Base-by-base conservation (phyloP, 139 green algal species). In the Chlamydomonas eustigma region DNA sequence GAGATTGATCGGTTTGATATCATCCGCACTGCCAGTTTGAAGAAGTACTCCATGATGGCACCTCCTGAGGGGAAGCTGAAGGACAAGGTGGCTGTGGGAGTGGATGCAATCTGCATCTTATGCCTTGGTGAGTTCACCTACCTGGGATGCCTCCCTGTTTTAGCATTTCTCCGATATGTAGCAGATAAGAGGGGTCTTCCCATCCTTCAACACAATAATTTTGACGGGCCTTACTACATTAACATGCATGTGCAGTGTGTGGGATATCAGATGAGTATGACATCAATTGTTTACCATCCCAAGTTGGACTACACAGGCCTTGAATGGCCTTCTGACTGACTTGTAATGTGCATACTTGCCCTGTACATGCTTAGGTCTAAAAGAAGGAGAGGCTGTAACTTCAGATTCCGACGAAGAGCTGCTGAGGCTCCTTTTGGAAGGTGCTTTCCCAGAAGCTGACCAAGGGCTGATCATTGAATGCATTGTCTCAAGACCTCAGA, bases 1-100 rank as follows among this genome's bases (percentile, higher is more conserved):
- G 91, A 95, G 79, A 84, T 94, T 58, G 91, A 94, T 24, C 85
- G 91, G 4, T 94, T 95, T 78, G 76, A 82, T 38, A 63, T 51
- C 2, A 73, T 64, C 0, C 70, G 84, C n/a, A 38, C 67, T 1
- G 76, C 71, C 32, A 37, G 71, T 12, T 33, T 87, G 37, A 80
- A 86, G 67, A 88, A 91, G 66, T 90, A 88, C 69, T 51, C 39
- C 22, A 83, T 87, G 68, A 78, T 88, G 70, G 70, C 75, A 37
- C 78, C 79, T 58, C 85, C 85, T 2, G 73, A 83, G 8, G 78
- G 71, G n/a, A 84, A 73, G 37, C 51, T 83, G 25, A 6, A 71
- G 25, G 83, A 88, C 8, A 74, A 83, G 68, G 64, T 88, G 0
- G 58, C 74, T 1, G 36, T 89, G 63, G 81, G 79, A 1, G 78